phyloP scores from a whole-genome alignment of 2,329 filamentous ascomycete species.

The Onygenales sp. region DNA sequence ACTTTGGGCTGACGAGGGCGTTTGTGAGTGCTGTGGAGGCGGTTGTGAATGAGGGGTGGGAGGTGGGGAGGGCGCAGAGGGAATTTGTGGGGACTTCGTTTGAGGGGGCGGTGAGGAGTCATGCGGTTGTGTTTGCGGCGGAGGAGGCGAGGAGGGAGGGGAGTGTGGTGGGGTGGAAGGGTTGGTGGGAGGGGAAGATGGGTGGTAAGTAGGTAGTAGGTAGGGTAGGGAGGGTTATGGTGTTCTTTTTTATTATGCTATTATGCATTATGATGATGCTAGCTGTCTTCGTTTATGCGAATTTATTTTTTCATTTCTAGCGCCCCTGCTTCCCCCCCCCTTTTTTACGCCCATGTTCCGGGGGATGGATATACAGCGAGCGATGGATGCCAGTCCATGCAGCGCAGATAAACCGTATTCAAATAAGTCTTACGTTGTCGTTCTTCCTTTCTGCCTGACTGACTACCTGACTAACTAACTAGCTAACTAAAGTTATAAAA shows the following conservation, averaged over 20 bases:
- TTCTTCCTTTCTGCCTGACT: no score
- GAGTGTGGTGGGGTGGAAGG: constrained; percentile 62
- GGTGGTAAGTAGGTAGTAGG: neutral
- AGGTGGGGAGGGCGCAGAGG: constrained; percentile 61
- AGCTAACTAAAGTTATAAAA: no score
- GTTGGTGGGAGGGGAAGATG: constrained; percentile 62
- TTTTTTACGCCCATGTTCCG: no score
- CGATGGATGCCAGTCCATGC: no score
- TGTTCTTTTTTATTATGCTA: neutral
- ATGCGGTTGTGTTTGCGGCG: constrained; percentile 88
- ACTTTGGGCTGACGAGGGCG: constrained; percentile 67
- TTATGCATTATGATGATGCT: neutral
- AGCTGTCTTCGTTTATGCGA: neutral
- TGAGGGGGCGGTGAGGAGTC: constrained; percentile 79
- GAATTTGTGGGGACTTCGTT: constrained; percentile 70
- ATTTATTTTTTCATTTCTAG: neutral
- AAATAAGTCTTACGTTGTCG: no score
- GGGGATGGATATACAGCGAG: no score
- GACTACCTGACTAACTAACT: no score
- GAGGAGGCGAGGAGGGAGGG: constrained; percentile 68
- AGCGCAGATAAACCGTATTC: no score
- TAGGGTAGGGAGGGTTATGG: neutral
- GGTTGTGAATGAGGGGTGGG: constrained; percentile 62
- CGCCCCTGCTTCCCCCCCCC: no score
- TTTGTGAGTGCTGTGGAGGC: constrained; percentile 75